These are phyloP conservation scores for Cercospora janseana DNA, from an alignment of 2,329 filamentous ascomycete species.

Conservation along the genomic window DNA sequence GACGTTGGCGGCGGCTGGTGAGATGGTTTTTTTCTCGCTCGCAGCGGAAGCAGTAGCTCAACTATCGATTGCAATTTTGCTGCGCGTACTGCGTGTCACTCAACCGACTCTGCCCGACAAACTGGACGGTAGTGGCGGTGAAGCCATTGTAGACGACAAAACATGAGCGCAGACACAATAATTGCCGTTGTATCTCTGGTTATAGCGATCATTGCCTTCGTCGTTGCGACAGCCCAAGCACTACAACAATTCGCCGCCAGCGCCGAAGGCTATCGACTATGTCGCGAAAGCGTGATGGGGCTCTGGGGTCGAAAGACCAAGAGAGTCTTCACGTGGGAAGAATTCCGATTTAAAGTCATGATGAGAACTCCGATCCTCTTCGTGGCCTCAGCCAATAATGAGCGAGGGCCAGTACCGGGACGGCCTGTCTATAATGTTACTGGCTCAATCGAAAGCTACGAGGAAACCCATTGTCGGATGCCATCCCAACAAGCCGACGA, in stretches of 20 bases:
- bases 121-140: too few relatives aligned
- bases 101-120: too few relatives aligned
- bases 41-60: too few relatives aligned
- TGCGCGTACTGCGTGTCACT: too few relatives aligned
- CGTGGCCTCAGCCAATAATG: constrained; percentile 11
- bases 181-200: constrained; percentile 14
- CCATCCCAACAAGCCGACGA: constrained; percentile 3
- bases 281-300: constrained; percentile 16
- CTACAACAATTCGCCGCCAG: constrained; percentile 16
- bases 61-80: too few relatives aligned
- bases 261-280: constrained; percentile 20
- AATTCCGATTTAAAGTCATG: constrained; percentile 19
- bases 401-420: constrained; percentile 5
- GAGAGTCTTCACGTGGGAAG: constrained; percentile 13
- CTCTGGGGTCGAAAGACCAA: constrained; percentile 14
- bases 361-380: constrained; percentile 17
- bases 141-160: neutral
- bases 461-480: constrained; percentile 6
- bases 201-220: constrained; percentile 17
- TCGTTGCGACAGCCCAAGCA: constrained; percentile 15
- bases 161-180: constrained; percentile 9
- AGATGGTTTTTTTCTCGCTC: too few relatives aligned
- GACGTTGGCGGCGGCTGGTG: too few relatives aligned
- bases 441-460: constrained; percentile 5
- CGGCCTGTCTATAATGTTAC: constrained; percentile 5